Evolutionary conservation across 768 basidiomycete genomes (phyloP), one percentile per base, ranked within the genome.

Genomic region (Pulveroboletus sp.): DNA sequence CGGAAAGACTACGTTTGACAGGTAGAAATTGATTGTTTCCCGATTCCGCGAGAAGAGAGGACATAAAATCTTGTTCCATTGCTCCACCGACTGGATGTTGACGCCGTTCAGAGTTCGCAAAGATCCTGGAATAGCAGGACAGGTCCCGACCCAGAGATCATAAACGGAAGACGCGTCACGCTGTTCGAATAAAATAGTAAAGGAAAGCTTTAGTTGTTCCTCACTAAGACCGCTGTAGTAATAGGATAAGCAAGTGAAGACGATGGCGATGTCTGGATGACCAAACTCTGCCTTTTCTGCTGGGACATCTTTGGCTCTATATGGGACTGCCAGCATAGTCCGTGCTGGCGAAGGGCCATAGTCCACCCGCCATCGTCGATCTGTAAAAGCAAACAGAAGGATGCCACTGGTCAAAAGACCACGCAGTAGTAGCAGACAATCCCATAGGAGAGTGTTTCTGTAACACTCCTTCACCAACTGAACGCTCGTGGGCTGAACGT

Each of bases 351-450:
- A 39, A 31, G 46, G 50, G 12, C 50, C 64, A 50, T 65, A 65
- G 38, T 65, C 61, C 12, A 65, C 64, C 13, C 64, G 45, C 59
- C 59, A 65, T 31, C 64, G 51, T n/a, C 56, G 61, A 17, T 65
- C 64, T 43, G 40, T 52, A 17, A 65, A 49, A 20, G 46, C 48
- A 37, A 52, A 57, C 19, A 57, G 19, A 5, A 65, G 51, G 14
- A 65, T 57, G 4, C 59, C 64, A 21, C 38, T 51, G 6, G 59
- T 62, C 32, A 65, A 40, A 6, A 65, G 49, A n/a, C 64, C 64
- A 13, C 64, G 59, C 13, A 65, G 50, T 2, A 63, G 48, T 2
- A 65, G 43, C 16, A 65, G 20, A 4, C 49, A 51, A 13, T 43
- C 23, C 55, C 57, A 62, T 4, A 46, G 13, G 4, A 25, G 6